Evolutionary conservation across 331 rosid species (phyloP).

Genomic region (Phaseolus coccineus): DNA sequence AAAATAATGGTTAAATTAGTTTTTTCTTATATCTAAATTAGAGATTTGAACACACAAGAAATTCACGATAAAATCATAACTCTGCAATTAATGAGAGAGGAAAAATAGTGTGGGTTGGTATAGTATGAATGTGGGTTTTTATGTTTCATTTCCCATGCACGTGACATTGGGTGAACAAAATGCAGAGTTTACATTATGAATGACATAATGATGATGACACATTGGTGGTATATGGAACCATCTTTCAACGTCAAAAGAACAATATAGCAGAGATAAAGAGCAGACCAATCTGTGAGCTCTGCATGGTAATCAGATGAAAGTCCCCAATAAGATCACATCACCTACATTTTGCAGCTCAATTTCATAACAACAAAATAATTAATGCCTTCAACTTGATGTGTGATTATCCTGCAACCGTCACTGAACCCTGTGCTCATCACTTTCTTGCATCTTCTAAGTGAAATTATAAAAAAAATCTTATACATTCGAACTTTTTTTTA

Average conservation of each 20-base stretch:
- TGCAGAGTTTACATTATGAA: background rate
- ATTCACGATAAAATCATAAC: too few relatives aligned
- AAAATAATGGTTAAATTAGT: too few relatives aligned
- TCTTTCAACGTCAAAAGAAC: background rate
- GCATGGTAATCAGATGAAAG: background rate
- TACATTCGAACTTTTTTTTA: too few relatives aligned
- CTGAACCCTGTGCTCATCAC: background rate
- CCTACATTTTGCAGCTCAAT: background rate
- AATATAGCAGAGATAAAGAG: background rate
- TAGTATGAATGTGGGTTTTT: background rate
- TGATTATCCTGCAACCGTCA: background rate
- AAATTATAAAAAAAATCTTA: background rate
- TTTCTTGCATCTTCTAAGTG: background rate
- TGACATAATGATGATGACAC: background rate
- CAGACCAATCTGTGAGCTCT: background rate
- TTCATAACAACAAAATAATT: too few relatives aligned
- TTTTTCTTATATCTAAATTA: too few relatives aligned
- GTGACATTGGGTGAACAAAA: background rate
- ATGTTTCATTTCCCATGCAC: slow-evolving; percentile 15
- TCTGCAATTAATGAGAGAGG: too few relatives aligned
- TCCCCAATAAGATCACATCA: background rate
- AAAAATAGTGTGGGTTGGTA: background rate
- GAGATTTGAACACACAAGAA: too few relatives aligned
- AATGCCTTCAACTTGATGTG: background rate
- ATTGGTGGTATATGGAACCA: background rate